Conservation (phyloP, 2,329 filamentous ascomycete genomes). For the Bipolaris victoriae region DNA sequence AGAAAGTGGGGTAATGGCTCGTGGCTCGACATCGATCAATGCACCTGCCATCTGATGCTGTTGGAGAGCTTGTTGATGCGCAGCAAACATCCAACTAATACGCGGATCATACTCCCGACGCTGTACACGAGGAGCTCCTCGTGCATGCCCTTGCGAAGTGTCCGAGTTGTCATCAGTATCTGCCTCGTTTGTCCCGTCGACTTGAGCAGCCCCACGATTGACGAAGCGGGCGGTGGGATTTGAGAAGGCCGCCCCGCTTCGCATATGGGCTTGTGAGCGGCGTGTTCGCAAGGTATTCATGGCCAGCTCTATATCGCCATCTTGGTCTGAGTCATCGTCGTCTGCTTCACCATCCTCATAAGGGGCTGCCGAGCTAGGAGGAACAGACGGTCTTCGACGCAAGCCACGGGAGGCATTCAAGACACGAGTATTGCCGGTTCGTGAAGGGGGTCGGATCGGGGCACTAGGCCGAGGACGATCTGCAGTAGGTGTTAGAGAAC, state of each 20-base stretch:
- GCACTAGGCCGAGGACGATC: slow-evolving; percentile 52
- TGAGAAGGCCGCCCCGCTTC: slow-evolving; percentile 32
- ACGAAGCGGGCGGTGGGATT: slow-evolving; percentile 33
- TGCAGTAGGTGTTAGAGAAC: slow-evolving; percentile 57
- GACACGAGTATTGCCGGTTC: slow-evolving; percentile 42
- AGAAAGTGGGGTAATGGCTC: slow-evolving; percentile 48
- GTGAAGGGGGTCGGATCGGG: slow-evolving; percentile 49
- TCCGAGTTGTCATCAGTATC: slow-evolving; percentile 51
- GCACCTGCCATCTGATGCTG: slow-evolving; percentile 41
- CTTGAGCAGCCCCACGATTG: slow-evolving; percentile 33
- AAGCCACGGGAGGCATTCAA: slow-evolving; percentile 47
- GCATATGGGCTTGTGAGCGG: slow-evolving; percentile 45
- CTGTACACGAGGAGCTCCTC: slow-evolving; percentile 30
- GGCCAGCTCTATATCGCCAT: slow-evolving; percentile 47
- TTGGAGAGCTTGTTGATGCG: slow-evolving; percentile 48
- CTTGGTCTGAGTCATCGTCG: slow-evolving; percentile 51
- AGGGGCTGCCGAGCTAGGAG: slow-evolving; percentile 43
- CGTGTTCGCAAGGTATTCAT: slow-evolving; percentile 44
- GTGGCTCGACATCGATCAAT: slow-evolving; percentile 46
- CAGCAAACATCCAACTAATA: slow-evolving; percentile 52
- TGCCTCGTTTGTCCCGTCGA: slow-evolving; percentile 34
- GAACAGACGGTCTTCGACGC: slow-evolving; percentile 46
- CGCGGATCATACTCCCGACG: slow-evolving; percentile 49
- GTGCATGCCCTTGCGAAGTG: slow-evolving; percentile 42
- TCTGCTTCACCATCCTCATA: slow-evolving; percentile 53